A percentile compares a stretch with the other conserved stretches of the same genome.
These are phyloP conservation scores for Pseudogymnoascus sp. DNA, from an alignment of 2,329 filamentous ascomycete species.

Conservation along the genomic window DNA sequence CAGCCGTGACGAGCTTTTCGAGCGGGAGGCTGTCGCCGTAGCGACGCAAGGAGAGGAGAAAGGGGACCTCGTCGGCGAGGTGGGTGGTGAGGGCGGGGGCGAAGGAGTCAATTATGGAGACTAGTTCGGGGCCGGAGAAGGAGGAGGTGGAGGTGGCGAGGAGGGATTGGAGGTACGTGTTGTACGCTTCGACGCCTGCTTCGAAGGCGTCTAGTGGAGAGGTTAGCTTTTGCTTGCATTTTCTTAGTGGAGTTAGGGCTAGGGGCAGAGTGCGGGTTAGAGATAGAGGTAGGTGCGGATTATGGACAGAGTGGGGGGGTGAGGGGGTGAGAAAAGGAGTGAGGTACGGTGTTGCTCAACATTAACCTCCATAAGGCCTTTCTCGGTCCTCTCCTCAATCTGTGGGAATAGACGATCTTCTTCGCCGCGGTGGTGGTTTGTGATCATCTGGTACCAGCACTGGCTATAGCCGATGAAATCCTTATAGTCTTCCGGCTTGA, in stretches of 20 bases:
- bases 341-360: not conserved
- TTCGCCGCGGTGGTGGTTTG: not conserved
- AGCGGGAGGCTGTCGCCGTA: slow-evolving; percentile 11
- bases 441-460: slow-evolving; percentile 2
- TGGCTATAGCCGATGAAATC: not conserved
- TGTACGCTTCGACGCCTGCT: slow-evolving; percentile 12
- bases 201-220: slow-evolving; percentile 11
- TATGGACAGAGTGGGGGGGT: not conserved
- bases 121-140: slow-evolving; percentile 13
- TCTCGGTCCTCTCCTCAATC: slow-evolving; percentile 6
- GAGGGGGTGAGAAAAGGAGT: not conserved
- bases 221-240: not conserved
- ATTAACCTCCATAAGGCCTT: not conserved
- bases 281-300: not conserved
- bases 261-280: not conserved
- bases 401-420: not conserved
- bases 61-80: not conserved
- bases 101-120: not conserved
- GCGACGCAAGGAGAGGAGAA: slow-evolving; percentile 4
- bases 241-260: not conserved
- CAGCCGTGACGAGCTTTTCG: slow-evolving; percentile 1
- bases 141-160: not conserved
- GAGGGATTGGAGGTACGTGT: slow-evolving; percentile 9
- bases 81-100: not conserved
- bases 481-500: slow-evolving; percentile 3